Percentiles rank a stretch among this genome's conserved stretches.
Evolutionary conservation across 2,329 filamentous ascomycete genomes (phyloP).

Genomic region (Trichoderma citrinoviride): DNA sequence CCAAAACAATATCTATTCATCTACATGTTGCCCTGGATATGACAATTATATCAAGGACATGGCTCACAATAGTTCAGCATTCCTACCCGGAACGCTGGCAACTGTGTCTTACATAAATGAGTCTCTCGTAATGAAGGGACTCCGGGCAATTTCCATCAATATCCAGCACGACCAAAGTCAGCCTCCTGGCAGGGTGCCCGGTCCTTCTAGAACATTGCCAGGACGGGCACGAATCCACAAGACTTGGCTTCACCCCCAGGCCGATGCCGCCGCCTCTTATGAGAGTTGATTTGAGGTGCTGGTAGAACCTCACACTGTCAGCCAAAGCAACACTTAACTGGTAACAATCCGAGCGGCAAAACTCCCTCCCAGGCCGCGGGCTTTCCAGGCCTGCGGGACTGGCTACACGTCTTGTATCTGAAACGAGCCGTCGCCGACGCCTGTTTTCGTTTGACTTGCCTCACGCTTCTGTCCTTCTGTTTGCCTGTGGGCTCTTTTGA

Average conservation of each 20-base stretch:
- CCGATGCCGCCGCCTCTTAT: background rate
- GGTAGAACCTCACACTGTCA: background rate
- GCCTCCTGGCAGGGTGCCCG: slow-evolving; percentile 6
- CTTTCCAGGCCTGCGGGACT: background rate
- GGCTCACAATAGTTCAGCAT: too few relatives aligned
- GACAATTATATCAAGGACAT: too few relatives aligned
- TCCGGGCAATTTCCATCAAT: background rate
- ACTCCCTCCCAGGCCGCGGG: background rate
- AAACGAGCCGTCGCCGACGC: background rate
- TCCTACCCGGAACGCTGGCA: background rate
- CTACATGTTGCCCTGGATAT: too few relatives aligned
- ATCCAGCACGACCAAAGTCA: background rate
- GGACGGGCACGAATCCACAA: background rate
- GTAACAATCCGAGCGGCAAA: background rate
- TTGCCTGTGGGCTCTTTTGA: slow-evolving; percentile 3
- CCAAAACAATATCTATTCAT: background rate
- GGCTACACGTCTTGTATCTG: background rate
- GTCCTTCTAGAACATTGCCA: slow-evolving; percentile 4
- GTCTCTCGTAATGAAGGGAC: background rate
- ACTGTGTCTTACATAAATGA: background rate
- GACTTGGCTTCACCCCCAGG: background rate
- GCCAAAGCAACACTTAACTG: background rate
- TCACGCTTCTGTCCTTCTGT: background rate
- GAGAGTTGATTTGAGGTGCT: too few relatives aligned
- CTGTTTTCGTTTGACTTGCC: background rate